Evolutionary conservation across 306 rosid genomes (phyloP).

Genomic region (Acacia confusa): DNA sequence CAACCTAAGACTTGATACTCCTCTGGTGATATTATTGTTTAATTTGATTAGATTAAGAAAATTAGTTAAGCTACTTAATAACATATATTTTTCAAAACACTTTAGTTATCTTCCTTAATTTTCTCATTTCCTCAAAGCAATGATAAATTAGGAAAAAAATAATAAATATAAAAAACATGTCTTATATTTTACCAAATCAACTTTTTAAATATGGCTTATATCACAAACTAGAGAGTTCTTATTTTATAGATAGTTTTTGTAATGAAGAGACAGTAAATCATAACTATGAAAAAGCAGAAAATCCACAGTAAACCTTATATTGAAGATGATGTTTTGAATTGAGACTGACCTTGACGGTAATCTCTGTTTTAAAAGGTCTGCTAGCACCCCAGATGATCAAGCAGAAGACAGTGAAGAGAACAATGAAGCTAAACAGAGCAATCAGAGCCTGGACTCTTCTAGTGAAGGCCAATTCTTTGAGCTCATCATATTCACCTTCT

Average conservation of each 20-base stretch:
- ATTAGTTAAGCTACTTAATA: too few species aligned
- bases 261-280: not conserved
- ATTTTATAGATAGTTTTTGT: not conserved
- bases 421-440: slow-evolving; percentile 61
- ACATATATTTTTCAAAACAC: too few species aligned
- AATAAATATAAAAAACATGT: too few species aligned
- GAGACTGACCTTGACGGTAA: slow-evolving; percentile 61
- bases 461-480: slow-evolving; percentile 54
- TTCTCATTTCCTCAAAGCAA: too few species aligned
- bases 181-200: too few species aligned
- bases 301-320: not conserved
- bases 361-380: slow-evolving; percentile 69
- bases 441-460: slow-evolving; percentile 67
- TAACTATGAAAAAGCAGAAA: not conserved
- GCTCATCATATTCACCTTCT: slow-evolving; percentile 82
- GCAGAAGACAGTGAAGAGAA: slow-evolving; percentile 74
- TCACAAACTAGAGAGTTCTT: not conserved
- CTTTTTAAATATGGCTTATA: too few species aligned
- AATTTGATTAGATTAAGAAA: too few species aligned
- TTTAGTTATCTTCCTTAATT: too few species aligned
- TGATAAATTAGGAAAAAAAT: too few species aligned
- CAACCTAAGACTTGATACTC: not conserved
- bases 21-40: too few species aligned
- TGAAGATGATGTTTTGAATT: not conserved
- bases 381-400: slow-evolving; percentile 96